Conservation (phyloP, 345 rosid genomes). For the Crucihimalaya himalaica region DNA sequence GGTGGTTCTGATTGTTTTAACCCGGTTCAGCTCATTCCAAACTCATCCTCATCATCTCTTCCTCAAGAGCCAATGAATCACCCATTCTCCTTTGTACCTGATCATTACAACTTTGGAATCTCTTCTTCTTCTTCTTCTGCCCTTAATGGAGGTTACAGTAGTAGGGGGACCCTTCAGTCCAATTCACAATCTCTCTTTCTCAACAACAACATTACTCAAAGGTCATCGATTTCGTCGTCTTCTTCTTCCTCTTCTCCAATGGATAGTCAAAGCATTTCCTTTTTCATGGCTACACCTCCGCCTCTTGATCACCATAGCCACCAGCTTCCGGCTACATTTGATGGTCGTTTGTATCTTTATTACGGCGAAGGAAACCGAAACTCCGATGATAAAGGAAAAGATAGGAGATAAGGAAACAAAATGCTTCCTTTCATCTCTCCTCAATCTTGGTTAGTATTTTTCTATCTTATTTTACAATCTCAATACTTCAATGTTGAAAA, state of each 20-base stretch:
- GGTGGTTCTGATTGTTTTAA: constrained; percentile 58
- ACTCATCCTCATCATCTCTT: constrained; percentile 39
- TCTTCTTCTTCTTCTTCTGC: constrained; percentile 53
- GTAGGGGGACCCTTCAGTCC: constrained; percentile 99
- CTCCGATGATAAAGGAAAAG: constrained; percentile 72
- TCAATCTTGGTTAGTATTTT: constrained; percentile 51
- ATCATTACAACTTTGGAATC: constrained; percentile 72
- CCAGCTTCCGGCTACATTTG: constrained; percentile 53
- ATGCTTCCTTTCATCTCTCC: constrained; percentile 13
- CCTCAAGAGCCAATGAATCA: constrained; percentile 36
- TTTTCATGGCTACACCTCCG: constrained; percentile 65
- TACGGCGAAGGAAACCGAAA: constrained; percentile 65
- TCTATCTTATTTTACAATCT: neutral
- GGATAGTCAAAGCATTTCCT: constrained; percentile 59
- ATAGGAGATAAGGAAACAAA: constrained; percentile 51
- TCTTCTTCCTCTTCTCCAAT: constrained; percentile 41
- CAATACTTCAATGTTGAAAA: neutral
- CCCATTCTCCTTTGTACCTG: constrained; percentile 68
- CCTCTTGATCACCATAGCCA: constrained; percentile 61
- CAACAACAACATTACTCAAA: constrained; percentile 56
- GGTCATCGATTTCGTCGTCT: constrained; percentile 48
- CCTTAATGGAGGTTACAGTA: constrained; percentile 58
- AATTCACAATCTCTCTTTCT: constrained; percentile 57
- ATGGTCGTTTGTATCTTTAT: constrained; percentile 38
- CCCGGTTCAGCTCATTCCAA: constrained; percentile 52